Conservation (phyloP, 1,284 basidiomycete species). For the Moesziomyces aphidis region DNA sequence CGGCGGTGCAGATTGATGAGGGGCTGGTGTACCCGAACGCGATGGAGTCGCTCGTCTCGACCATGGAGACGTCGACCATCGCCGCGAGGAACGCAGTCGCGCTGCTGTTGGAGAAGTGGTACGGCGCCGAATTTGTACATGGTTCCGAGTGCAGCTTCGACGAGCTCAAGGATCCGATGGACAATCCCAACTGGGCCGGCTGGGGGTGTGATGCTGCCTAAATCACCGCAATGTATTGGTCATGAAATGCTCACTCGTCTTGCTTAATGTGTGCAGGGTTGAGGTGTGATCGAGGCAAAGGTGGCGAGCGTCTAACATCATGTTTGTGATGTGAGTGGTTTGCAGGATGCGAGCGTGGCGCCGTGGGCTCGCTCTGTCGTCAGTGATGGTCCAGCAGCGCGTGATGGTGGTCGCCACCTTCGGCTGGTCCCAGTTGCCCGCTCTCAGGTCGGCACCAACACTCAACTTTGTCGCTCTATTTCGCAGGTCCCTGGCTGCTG, state of each 20-base stretch:
- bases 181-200: slow-evolving; percentile 52
- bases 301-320: too few relatives aligned
- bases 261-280: not conserved
- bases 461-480: too few relatives aligned
- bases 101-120: slow-evolving; percentile 54
- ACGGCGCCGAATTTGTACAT: slow-evolving; percentile 58
- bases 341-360: too few relatives aligned
- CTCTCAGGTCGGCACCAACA: too few relatives aligned
- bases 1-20: slow-evolving; percentile 79
- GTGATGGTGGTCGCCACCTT: too few relatives aligned
- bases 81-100: slow-evolving; percentile 78
- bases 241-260: not conserved
- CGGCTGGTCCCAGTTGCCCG: too few relatives aligned
- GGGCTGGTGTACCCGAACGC: slow-evolving; percentile 90
- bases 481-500: too few relatives aligned
- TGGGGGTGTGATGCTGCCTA: slow-evolving; percentile 64
- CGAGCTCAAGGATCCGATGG: slow-evolving; percentile 20
- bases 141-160: slow-evolving; percentile 43
- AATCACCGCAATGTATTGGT: not conserved
- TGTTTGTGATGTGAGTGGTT: too few relatives aligned
- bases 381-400: too few relatives aligned
- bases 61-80: slow-evolving; percentile 92
- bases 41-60: slow-evolving; percentile 74
- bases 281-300: not conserved
- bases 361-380: too few relatives aligned